Conservation (phyloP, 306 rosid species). For the Medicago arabica region DNA sequence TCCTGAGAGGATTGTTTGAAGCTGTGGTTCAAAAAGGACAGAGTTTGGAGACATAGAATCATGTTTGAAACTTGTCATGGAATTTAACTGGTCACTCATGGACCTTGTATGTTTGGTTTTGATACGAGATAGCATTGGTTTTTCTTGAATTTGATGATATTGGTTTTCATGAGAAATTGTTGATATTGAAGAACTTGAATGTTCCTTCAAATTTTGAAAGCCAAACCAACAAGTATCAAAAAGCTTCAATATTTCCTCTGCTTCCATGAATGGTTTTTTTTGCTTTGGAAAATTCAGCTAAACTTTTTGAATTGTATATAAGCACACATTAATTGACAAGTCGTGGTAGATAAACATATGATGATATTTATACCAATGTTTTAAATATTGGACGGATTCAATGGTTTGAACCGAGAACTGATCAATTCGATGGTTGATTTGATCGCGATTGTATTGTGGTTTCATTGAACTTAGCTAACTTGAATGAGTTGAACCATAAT, state of each 20-base stretch:
- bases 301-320: conserved; percentile 29
- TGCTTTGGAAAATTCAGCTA: conserved; percentile 33
- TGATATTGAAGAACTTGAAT: conserved; percentile 30
- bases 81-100: conserved; percentile 68
- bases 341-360: conserved; percentile 13
- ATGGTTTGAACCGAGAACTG: neutral
- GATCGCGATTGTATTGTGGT: neutral
- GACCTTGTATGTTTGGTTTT: conserved; percentile 57
- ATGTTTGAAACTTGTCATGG: conserved; percentile 50
- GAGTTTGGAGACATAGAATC: conserved; percentile 58
- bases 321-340: conserved; percentile 17
- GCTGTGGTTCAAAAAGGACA: conserved; percentile 53
- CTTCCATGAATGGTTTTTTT: conserved; percentile 63
- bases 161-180: conserved; percentile 44
- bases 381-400: neutral
- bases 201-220: conserved; percentile 43
- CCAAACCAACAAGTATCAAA: conserved; percentile 77
- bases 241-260: conserved; percentile 58
- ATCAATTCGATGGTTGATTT: neutral
- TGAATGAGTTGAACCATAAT: neutral
- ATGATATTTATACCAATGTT: neutral
- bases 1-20: conserved; percentile 57
- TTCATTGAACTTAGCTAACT: neutral
- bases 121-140: conserved; percentile 39
- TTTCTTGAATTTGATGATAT: conserved; percentile 38